Evolutionary conservation across 2,329 filamentous ascomycete species (phyloP), one percentile per base, ranked within the genome.

Genomic region (Xylaria sp.): DNA sequence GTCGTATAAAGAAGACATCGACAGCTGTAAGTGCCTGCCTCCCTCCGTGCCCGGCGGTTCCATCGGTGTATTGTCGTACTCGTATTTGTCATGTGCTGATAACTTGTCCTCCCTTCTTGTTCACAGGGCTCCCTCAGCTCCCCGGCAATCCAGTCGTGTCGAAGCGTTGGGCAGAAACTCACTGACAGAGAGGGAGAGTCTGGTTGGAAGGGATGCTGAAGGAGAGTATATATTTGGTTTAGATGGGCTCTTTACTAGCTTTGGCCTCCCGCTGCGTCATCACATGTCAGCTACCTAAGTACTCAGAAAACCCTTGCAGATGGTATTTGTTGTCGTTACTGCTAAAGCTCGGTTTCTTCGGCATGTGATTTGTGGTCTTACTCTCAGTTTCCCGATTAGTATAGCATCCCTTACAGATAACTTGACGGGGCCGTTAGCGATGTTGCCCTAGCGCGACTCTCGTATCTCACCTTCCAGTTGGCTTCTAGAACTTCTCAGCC

Each of bases 1-100:
- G 34, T 75, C 73, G 7, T 78, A 76, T 9, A 48, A 73, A 23
- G 80, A 81, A 63, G 73, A 79, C 37, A 76, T 78, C 23, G 76
- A 81, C 46, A 74, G 75, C 41, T 80, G 80, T 81, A 67, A 78
- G 79, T 76, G 10, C 12, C 9, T 20, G 7, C 18, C 25, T 7
- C n/a, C 15, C 23, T 13, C 20, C 31, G 15, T 8, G 31, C 44
- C 23, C 18, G 20, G 31, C 20, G 9, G 2, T 15, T 39, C 12
- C n/a, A 20, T 54, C 12, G n/a, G 18, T 18, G 5, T 48, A 10
- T 37, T 37, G 46, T 28, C 64, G 60, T 61, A 60, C 59, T 64
- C 63, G 59, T 66, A 54, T 54, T 59, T 56, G 56, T 51, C 56
- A 48, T 28, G 23, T 10, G 46, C 65, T 68, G 12, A 61, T 51